phyloP scores from a whole-genome alignment of 2,329 filamentous ascomycete genomes.

The Diplodia sapinea region DNA sequence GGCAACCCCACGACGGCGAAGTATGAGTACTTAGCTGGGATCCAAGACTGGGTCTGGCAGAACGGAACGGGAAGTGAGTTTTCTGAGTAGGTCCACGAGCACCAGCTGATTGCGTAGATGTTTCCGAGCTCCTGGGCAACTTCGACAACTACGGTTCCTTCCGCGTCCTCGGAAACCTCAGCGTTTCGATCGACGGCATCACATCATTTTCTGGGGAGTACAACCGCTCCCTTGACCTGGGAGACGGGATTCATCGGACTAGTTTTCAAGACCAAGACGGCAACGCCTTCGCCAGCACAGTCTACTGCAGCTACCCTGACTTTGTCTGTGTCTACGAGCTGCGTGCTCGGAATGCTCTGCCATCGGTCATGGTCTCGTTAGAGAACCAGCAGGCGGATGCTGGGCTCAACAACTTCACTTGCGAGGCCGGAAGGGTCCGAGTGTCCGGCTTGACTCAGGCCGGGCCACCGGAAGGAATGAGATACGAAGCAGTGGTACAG shows the following conservation, averaged over 20 bases:
- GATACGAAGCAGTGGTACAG: slow-evolving; percentile 50
- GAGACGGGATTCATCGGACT: slow-evolving; percentile 50
- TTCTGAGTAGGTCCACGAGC: too few species aligned
- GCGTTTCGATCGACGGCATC: slow-evolving; percentile 47
- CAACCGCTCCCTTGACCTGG: slow-evolving; percentile 53
- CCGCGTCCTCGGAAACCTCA: slow-evolving; percentile 56
- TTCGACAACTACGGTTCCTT: slow-evolving; percentile 54
- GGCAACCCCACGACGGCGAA: slow-evolving; percentile 52
- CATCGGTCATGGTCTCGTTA: slow-evolving; percentile 50
- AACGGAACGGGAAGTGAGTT: slow-evolving; percentile 46
- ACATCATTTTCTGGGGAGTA: slow-evolving; percentile 42
- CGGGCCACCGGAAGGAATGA: slow-evolving; percentile 53
- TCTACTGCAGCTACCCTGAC: slow-evolving; percentile 55
- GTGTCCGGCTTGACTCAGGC: slow-evolving; percentile 49
- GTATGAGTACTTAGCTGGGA: slow-evolving; percentile 48
- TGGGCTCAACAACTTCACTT: slow-evolving; percentile 42
- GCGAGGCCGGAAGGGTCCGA: slow-evolving; percentile 42
- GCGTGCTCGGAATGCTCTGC: slow-evolving; percentile 44
- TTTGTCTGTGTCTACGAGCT: slow-evolving; percentile 51
- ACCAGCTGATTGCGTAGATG: slow-evolving; percentile 35
- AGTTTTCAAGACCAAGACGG: slow-evolving; percentile 40
- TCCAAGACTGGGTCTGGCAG: slow-evolving; percentile 55
- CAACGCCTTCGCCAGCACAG: slow-evolving; percentile 42
- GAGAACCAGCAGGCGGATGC: slow-evolving; percentile 50
- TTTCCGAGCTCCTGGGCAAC: slow-evolving; percentile 48